Conservation (phyloP, 306 rosid genomes). For the Corylus heterophylla region DNA sequence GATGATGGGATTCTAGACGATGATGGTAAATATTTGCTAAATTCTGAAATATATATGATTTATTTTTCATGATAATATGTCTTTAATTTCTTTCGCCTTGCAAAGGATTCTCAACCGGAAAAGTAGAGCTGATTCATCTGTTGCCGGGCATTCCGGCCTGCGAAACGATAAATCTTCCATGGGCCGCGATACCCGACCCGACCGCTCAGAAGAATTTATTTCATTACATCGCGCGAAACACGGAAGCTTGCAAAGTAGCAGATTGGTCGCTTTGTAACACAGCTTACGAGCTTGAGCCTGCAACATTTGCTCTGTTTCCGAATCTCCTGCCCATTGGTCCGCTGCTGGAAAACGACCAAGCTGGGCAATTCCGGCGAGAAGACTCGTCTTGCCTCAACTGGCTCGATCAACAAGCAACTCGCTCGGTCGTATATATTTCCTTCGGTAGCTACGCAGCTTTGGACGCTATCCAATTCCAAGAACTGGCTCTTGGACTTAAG, state of each 20-base stretch:
- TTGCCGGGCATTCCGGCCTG: slow-evolving; percentile 22
- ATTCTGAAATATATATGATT: too few relatives aligned
- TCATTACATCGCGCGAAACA: slow-evolving; percentile 19
- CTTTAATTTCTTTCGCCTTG: too few relatives aligned
- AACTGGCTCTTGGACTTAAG: slow-evolving; percentile 37
- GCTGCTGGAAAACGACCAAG: slow-evolving; percentile 7
- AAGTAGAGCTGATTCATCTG: slow-evolving; percentile 6
- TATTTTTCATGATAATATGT: too few relatives aligned
- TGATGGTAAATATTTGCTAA: slow-evolving; percentile 27
- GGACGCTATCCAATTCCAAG: slow-evolving; percentile 27
- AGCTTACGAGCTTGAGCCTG: slow-evolving; percentile 33
- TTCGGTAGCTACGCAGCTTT: slow-evolving; percentile 30
- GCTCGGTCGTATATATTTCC: slow-evolving; percentile 35
- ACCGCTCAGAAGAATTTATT: slow-evolving; percentile 2
- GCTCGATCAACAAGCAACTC: slow-evolving; percentile 29
- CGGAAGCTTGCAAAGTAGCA: slow-evolving; percentile 21
- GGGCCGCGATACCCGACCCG: slow-evolving; percentile 13
- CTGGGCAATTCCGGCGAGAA: slow-evolving; percentile 35
- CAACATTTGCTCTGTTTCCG: slow-evolving; percentile 30
- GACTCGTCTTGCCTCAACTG: slow-evolving; percentile 29
- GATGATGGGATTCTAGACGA: slow-evolving; percentile 33
- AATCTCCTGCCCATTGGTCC: slow-evolving; percentile 43
- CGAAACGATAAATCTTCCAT: slow-evolving; percentile 22
- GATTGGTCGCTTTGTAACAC: slow-evolving; percentile 53
- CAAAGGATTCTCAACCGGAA: too few relatives aligned